phyloP scores from a whole-genome alignment of 2,329 filamentous ascomycete species.

The Neurospora sp. region DNA sequence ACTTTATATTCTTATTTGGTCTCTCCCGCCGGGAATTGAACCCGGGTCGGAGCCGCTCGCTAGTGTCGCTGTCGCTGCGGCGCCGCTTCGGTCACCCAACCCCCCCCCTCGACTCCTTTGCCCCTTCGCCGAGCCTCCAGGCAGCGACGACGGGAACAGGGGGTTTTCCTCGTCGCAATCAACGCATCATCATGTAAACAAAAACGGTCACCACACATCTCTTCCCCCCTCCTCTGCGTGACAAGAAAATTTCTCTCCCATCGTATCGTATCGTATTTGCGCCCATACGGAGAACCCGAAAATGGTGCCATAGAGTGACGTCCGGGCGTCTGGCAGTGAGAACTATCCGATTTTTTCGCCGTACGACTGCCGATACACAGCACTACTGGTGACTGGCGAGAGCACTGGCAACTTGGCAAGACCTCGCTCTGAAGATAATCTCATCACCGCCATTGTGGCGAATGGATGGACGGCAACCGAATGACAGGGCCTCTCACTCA shows the following conservation, averaged over 20 bases:
- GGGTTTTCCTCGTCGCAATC: not conserved
- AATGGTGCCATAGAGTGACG: not conserved
- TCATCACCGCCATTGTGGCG: not conserved
- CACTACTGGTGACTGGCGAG: not conserved
- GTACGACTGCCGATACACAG: not conserved
- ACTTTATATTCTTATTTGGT: not conserved
- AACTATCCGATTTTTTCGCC: not conserved
- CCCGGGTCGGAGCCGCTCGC: not conserved
- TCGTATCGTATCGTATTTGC: not conserved
- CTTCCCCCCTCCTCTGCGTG: not conserved
- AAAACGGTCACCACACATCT: not conserved
- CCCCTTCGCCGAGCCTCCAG: not conserved
- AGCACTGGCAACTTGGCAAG: not conserved
- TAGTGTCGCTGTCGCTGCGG: not conserved
- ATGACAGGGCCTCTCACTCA: not conserved
- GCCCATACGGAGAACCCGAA: not conserved
- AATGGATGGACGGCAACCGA: not conserved
- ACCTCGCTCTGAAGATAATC: not conserved
- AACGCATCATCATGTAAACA: not conserved
- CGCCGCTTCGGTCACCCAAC: not conserved
- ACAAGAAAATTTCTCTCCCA: not conserved
- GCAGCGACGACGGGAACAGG: not conserved
- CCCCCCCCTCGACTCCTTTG: not conserved
- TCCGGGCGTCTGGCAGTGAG: not conserved
- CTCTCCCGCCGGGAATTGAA: no score